Percentiles rank a stretch among this genome's conserved stretches.
Conservation (phyloP, 148 eudicot species). For the Nepenthes mirabilis region DNA sequence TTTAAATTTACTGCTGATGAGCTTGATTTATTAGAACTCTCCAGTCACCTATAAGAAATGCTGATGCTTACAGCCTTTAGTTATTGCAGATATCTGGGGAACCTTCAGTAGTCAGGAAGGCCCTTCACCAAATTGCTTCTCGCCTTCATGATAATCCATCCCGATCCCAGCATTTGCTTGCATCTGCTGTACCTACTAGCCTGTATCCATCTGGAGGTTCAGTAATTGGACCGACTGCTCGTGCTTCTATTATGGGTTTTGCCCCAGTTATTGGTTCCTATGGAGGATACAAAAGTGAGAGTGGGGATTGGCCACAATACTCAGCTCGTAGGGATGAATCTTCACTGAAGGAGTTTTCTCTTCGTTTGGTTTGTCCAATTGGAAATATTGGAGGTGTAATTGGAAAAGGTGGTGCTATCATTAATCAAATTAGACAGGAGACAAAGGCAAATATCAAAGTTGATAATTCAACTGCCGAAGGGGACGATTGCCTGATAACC, state of each 20-base stretch:
- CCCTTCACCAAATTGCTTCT: slow-evolving; percentile 63
- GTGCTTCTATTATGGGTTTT: slow-evolving; percentile 63
- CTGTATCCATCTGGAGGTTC: slow-evolving; percentile 54
- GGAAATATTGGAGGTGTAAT: slow-evolving; percentile 90
- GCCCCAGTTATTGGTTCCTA: slow-evolving; percentile 63
- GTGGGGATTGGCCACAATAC: slow-evolving; percentile 65
- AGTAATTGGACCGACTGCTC: slow-evolving; percentile 47
- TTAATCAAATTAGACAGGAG: slow-evolving; percentile 93
- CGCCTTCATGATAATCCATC: slow-evolving; percentile 97
- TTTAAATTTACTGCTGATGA: no score
- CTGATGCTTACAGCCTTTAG: no score
- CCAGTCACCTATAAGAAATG: no score
- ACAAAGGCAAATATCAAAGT: slow-evolving; percentile 81
- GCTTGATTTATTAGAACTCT: no score
- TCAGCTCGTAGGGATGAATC: slow-evolving; percentile 55
- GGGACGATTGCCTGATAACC: slow-evolving; percentile 71
- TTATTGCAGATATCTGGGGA: slow-evolving; percentile 65
- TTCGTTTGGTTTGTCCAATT: slow-evolving; percentile 79
- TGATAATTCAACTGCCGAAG: slow-evolving; percentile 77
- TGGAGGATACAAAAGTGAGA: slow-evolving; percentile 71
- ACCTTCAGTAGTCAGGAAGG: slow-evolving; percentile 60
- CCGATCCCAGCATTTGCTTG: slow-evolving; percentile 77
- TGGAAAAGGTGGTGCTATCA: slow-evolving; percentile 86
- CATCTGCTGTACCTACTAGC: slow-evolving; percentile 51
- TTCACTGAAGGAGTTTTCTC: slow-evolving; percentile 68